Conservation (phyloP, 805 yeast species). For the Clavispora fructus region DNA sequence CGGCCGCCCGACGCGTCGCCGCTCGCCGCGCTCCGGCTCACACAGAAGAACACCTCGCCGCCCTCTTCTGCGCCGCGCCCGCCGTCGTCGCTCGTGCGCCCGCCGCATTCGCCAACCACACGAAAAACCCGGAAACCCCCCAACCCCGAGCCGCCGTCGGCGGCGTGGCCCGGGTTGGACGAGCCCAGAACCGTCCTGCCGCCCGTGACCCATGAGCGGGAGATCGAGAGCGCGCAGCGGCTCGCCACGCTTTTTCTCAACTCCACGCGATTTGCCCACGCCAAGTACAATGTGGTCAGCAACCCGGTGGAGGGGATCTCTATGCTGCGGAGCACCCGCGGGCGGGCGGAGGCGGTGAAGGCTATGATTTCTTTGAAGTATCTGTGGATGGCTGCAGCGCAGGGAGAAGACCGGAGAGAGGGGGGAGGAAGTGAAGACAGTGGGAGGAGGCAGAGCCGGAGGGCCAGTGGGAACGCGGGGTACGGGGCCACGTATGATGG, state of each 20-base stretch:
- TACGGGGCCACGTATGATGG: no score
- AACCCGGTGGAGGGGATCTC: background rate
- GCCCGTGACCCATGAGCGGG: background rate
- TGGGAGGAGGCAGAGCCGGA: background rate
- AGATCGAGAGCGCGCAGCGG: background rate
- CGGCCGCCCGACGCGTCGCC: constrained; percentile 5
- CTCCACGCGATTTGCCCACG: constrained; percentile 4
- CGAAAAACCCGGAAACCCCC: background rate
- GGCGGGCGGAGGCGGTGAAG: constrained; percentile 47
- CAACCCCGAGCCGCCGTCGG: constrained; percentile 1
- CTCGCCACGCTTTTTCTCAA: constrained; percentile 13
- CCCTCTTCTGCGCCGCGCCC: background rate
- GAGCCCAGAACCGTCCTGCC: no score
- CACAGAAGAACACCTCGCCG: background rate
- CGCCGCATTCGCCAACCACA: background rate
- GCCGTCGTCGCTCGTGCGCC: background rate
- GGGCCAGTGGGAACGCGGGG: no score
- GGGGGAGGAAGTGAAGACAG: constrained; percentile 2
- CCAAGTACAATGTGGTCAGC: constrained; percentile 13
- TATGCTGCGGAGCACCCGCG: constrained; percentile 32
- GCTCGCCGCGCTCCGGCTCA: background rate
- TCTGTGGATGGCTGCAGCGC: constrained; percentile 38
- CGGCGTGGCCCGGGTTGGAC: background rate
- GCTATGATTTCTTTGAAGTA: constrained; percentile 47
- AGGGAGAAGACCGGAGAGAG: constrained; percentile 21